Conservation (phyloP, 371 early-diverging fungal genomes). For the Mucor piriformis region DNA sequence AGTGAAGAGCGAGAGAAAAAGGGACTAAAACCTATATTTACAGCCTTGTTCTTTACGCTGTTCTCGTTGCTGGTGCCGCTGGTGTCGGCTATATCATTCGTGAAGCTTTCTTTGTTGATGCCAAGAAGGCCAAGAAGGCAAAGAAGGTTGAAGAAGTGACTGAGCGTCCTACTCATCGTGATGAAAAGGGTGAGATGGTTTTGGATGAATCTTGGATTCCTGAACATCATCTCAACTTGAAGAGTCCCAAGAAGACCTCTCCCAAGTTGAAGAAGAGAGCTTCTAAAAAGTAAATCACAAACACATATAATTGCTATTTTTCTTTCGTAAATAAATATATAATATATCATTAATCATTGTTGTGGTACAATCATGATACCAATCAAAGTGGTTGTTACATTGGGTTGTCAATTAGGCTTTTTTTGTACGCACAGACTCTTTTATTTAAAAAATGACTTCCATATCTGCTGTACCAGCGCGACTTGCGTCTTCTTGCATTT, state of each 20-base stretch:
- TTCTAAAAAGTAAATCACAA: conserved; percentile 20
- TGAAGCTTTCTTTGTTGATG: conserved; percentile 47
- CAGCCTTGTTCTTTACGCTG: conserved; percentile 47
- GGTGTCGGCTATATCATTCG: conserved; percentile 50
- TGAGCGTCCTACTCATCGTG: conserved; percentile 50
- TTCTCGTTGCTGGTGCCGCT: conserved; percentile 44
- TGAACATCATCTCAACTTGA: conserved; percentile 41
- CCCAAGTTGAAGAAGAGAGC: conserved; percentile 52
- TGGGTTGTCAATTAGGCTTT: too few relatives aligned
- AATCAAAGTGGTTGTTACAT: too few relatives aligned
- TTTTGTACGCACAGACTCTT: too few relatives aligned
- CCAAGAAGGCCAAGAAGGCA: conserved; percentile 39
- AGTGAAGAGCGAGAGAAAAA: neutral
- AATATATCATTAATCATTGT: too few relatives aligned
- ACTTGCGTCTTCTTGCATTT: conserved; percentile 46
- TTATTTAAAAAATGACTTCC: conserved; percentile 44
- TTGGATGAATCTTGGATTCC: conserved; percentile 58
- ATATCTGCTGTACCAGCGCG: conserved; percentile 45
- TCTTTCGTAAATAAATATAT: too few relatives aligned
- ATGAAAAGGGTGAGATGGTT: conserved; percentile 55
- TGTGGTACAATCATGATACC: too few relatives aligned
- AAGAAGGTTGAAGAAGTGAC: conserved; percentile 37
- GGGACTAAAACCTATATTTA: neutral
- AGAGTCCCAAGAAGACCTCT: conserved; percentile 40
- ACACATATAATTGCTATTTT: neutral